phyloP scores from a whole-genome alignment of 352 stramenopile genomes.

The Phytophthora vignae region DNA sequence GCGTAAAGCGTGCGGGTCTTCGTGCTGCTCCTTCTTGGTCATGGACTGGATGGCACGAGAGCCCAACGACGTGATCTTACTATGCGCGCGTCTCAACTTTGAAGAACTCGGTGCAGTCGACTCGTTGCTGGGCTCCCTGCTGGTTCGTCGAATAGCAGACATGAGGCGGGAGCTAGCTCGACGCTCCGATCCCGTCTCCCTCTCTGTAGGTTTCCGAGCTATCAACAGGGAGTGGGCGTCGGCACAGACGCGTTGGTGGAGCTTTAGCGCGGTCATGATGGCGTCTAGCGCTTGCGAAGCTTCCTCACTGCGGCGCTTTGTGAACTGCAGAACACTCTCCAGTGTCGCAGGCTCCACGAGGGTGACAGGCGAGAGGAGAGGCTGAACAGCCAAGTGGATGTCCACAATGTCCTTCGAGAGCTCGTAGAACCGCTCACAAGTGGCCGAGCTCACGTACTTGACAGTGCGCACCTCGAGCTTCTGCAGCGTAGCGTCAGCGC shows the following conservation, averaged over 20 bases:
- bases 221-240: constrained; percentile 39
- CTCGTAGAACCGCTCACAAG: constrained; percentile 52
- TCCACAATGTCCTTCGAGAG: constrained; percentile 36
- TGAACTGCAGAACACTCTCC: constrained; percentile 25
- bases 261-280: constrained; percentile 44
- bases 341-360: background rate
- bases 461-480: constrained; percentile 35
- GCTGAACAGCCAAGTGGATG: constrained; percentile 25
- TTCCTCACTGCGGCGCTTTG: constrained; percentile 45
- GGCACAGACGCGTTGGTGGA: constrained; percentile 48
- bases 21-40: constrained; percentile 32
- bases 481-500: constrained; percentile 28
- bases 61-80: constrained; percentile 20
- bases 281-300: constrained; percentile 41
- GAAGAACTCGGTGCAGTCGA: background rate
- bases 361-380: background rate
- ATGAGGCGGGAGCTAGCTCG: constrained; percentile 14
- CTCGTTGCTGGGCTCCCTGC: background rate
- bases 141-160: background rate
- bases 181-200: constrained; percentile 18
- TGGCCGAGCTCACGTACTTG: constrained; percentile 34
- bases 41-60: constrained; percentile 14
- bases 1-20: constrained; percentile 34
- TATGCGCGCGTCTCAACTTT: constrained; percentile 12
- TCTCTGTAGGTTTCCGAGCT: background rate